phyloP scores from a whole-genome alignment of 2,329 filamentous ascomycete genomes.

The Drechmeria coniospora region DNA sequence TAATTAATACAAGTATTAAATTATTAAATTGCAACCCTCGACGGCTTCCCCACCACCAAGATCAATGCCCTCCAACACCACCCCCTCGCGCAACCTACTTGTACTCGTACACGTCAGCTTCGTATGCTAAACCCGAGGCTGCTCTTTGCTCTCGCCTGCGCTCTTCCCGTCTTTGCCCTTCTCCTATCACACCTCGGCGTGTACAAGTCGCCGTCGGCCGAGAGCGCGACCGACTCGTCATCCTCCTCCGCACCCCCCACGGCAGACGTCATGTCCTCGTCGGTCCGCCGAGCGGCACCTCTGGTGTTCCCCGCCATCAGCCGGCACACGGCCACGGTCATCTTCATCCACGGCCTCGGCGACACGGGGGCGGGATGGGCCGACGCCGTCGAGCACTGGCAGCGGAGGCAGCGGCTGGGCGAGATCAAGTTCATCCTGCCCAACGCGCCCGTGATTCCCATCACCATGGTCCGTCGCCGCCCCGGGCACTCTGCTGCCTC shows the following conservation, averaged over 20 bases:
- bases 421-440: constrained; percentile 92
- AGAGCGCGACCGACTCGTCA: background rate
- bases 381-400: constrained; percentile 75
- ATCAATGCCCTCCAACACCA: no score
- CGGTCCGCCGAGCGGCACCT: constrained; percentile 25
- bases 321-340: constrained; percentile 85
- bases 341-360: constrained; percentile 84
- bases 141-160: no score
- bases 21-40: no score
- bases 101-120: no score
- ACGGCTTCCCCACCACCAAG: no score
- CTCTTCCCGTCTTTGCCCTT: no score
- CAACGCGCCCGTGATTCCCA: constrained; percentile 73
- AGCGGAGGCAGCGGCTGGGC: constrained; percentile 61
- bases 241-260: background rate
- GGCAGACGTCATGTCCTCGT: constrained; percentile 9
- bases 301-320: constrained; percentile 65
- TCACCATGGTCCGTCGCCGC: constrained; percentile 41
- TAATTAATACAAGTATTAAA: no score
- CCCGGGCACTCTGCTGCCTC: no score
- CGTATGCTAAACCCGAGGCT: no score
- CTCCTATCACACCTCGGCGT: background rate
- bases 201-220: background rate
- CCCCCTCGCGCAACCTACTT: no score
- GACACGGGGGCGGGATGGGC: constrained; percentile 71